Evolutionary conservation across 805 yeast species (phyloP), one percentile per base, ranked within the genome.

Genomic region (Hanseniaspora osmophila): DNA sequence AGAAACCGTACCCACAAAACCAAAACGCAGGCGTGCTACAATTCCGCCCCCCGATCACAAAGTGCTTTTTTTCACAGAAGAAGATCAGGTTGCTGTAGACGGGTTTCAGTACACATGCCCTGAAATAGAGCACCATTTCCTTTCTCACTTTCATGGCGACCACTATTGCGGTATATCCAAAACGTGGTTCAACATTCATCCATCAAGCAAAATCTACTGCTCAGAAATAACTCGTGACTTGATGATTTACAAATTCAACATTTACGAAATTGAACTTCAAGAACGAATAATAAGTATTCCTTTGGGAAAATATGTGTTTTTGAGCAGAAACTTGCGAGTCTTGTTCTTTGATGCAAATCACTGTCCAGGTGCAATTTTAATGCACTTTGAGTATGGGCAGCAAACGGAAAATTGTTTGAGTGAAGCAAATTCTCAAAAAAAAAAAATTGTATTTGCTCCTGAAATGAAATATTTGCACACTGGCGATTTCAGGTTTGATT

Each of bases 331-430:
- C 16, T 65, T 73, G 0, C 68, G 67, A 33, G 87, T 86, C 0
- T 73, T 78, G 0, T 66, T 79, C 11, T 62, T 81, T 6, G 87
- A 84, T 52, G 98, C 97, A 0, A 90, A 92, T 54, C 98, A 92
- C 62, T 92, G 98, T 61, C 98, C 98, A 1, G 98, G 98, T 1
- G 85, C 96, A 2, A 85, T 77, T 0, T 73, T 92, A 0, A 83
- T 88, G 48, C 61, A 87, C 11, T 82, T 85, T 54, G 80, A 79
- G 53, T 64, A 22, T 15, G 19, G 16, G 7, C 13, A 39, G 15
- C 13, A 13, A 12, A 10, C 7, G 7, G 30, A 39, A 11, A 19
- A 39, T 39, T 3, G 19, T 7, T 5, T 29, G 10, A 44, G 47
- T 33, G 29, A 48, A 33, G 15, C 27, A 38, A 46, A 32, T 12